Evolutionary conservation across 257 asterid genomes (phyloP).

Genomic region (Salvia miltiorrhiza): DNA sequence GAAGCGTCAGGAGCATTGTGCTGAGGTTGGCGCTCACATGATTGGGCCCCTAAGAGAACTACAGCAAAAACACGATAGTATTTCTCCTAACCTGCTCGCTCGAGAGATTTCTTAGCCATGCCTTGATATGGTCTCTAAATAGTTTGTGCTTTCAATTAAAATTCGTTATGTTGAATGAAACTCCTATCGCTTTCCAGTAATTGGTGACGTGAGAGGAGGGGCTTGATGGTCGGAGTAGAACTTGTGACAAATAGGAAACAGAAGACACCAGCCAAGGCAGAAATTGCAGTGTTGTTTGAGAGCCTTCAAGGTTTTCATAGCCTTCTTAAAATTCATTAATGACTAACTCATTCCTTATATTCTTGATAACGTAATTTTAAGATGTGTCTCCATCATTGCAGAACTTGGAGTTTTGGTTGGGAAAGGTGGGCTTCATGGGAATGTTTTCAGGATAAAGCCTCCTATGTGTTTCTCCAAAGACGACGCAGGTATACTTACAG

Average conservation of each 20-base stretch:
- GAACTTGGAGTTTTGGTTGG: slow-evolving; percentile 91
- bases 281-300: slow-evolving; percentile 75
- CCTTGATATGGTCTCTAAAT: too few relatives aligned
- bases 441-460: slow-evolving; percentile 93
- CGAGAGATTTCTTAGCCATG: too few relatives aligned
- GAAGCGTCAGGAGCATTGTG: slow-evolving; percentile 82
- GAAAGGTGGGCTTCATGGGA: too few relatives aligned
- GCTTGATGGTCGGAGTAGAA: slow-evolving; percentile 90
- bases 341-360: neutral
- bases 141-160: neutral
- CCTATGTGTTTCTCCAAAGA: slow-evolving; percentile 89
- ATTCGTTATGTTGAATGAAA: neutral
- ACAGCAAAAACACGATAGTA: slow-evolving; percentile 79
- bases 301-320: slow-evolving; percentile 71
- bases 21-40: slow-evolving; percentile 82
- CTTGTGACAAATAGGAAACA: slow-evolving; percentile 69
- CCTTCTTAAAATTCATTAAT: too few relatives aligned
- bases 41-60: slow-evolving; percentile 61
- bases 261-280: too few relatives aligned
- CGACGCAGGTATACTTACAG: slow-evolving; percentile 71
- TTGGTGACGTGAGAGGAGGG: slow-evolving; percentile 97
- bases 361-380: neutral
- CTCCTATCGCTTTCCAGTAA: slow-evolving; percentile 39
- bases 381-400: slow-evolving; percentile 23
- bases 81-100: neutral